These are phyloP conservation scores for Chlorella sp. DNA, from an alignment of 139 green algal species.

Conservation along the genomic window DNA sequence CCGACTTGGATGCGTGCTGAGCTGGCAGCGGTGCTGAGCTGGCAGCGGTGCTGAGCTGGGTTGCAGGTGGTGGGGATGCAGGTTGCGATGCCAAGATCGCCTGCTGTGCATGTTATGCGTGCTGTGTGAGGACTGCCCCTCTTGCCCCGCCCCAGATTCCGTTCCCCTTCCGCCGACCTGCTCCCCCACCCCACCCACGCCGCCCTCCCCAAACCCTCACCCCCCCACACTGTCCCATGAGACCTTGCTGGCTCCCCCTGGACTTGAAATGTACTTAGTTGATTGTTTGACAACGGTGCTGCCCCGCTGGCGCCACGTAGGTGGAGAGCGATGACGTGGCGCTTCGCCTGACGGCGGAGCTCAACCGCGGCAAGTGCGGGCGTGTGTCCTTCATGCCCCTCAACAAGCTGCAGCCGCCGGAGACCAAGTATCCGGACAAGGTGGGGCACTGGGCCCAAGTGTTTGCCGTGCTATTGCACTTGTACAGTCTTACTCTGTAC, in stretches of 20 bases:
- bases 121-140: background rate
- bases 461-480: background rate
- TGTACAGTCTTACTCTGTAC: too few relatives aligned
- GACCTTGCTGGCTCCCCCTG: too few relatives aligned
- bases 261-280: too few relatives aligned
- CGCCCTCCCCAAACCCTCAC: too few relatives aligned
- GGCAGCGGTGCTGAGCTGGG: background rate
- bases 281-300: too few relatives aligned
- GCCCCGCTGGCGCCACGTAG: constrained; percentile 62
- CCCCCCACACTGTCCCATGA: too few relatives aligned
- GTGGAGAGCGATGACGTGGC: constrained; percentile 88
- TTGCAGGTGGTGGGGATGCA: background rate
- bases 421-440: constrained; percentile 13
- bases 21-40: too few relatives aligned
- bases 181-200: too few relatives aligned
- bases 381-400: constrained; percentile 96
- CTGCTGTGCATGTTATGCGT: too few relatives aligned
- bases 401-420: constrained; percentile 66
- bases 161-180: background rate
- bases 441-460: background rate
- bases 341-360: constrained; percentile 66
- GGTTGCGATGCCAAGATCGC: too few relatives aligned
- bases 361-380: constrained; percentile 78
- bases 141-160: background rate
- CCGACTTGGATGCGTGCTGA: constrained; percentile 18